Base-by-base conservation (phyloP, 352 stramenopile species). In the Phytophthora pistaciae region DNA sequence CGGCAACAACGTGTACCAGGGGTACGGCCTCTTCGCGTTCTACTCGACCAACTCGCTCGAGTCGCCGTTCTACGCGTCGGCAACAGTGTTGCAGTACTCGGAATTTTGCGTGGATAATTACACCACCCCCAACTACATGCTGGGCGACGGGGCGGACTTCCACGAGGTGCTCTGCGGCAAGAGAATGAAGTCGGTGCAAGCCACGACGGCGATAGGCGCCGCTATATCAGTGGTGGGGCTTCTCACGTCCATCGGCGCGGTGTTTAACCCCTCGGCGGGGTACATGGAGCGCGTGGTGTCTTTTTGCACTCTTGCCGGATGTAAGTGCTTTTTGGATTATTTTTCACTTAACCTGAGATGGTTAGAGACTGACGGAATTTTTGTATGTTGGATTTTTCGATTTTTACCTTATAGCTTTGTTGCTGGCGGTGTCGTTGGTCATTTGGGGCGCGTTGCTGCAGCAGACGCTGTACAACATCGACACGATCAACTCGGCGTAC, bases 11-110 rank as follows among this genome's bases (percentile, higher is more conserved):
- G 78, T 95, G 27, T 95, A 88, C 70, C 88, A 95, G 74, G 82
- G 87, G 27, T 95, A 90, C 63, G 88, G 88, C 0, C 77, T 95
- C 50, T 95, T 94, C 66, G 82, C 84, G 18, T 94, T 94, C 67
- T 93, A 94, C 83, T 95, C 88, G 64, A 95, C 88, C 2, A 79
- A 72, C 53, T 66, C 72, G 42, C 84, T 95, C 57, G 74, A 91
- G 44, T 83, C 81, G 23, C 88, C 88, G 11, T 94, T 95, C 64
- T 95, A 94, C 80, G 87, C 88, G 18, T 94, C 87, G 6, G 70
- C 82, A 44, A 95, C 88, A 1, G 88, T 89, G 58, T 72, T 95
- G 25, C 85, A 93, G 75, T 95, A 95, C 77, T 74, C 57, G 20
- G 79, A 91, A 36, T 94, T 94, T 76, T 95, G 88, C 46, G 73